phyloP scores from a whole-genome alignment of 2,329 filamentous ascomycete species.

The Xylaria polymorpha region DNA sequence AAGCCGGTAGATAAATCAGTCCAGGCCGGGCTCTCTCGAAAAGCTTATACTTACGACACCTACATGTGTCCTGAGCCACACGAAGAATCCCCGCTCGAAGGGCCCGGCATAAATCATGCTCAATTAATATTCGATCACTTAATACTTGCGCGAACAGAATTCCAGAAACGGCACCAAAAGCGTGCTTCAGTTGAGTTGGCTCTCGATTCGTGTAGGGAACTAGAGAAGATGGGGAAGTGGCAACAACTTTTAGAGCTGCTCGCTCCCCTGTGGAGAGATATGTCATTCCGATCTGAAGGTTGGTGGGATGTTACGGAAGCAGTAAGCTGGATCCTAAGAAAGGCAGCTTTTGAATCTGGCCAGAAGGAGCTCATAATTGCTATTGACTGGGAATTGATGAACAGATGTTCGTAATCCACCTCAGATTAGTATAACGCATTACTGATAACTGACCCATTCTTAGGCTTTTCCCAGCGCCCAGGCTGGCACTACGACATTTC shows the following conservation, averaged over 20 bases:
- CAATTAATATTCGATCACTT: conserved; percentile 66
- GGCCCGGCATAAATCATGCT: conserved; percentile 65
- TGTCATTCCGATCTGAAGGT: conserved; percentile 66
- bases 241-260: conserved; percentile 65
- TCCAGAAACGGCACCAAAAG: conserved; percentile 63
- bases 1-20: conserved; percentile 61
- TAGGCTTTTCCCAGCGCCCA: conserved; percentile 65
- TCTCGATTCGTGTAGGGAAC: conserved; percentile 68
- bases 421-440: neutral
- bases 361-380: conserved; percentile 68
- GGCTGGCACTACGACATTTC: conserved; percentile 72
- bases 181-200: conserved; percentile 67
- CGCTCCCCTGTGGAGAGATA: conserved; percentile 67
- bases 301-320: conserved; percentile 72
- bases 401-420: conserved; percentile 60
- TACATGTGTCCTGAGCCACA: conserved; percentile 74
- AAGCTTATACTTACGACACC: conserved; percentile 70
- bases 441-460: conserved; percentile 45
- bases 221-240: conserved; percentile 63
- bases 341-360: conserved; percentile 64
- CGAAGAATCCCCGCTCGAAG: conserved; percentile 66
- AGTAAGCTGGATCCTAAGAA: conserved; percentile 69
- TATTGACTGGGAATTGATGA: conserved; percentile 74
- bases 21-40: conserved; percentile 60
- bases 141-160: conserved; percentile 64